Conservation (phyloP, 1,284 basidiomycete genomes). For the Heterobasidion parviporum region DNA sequence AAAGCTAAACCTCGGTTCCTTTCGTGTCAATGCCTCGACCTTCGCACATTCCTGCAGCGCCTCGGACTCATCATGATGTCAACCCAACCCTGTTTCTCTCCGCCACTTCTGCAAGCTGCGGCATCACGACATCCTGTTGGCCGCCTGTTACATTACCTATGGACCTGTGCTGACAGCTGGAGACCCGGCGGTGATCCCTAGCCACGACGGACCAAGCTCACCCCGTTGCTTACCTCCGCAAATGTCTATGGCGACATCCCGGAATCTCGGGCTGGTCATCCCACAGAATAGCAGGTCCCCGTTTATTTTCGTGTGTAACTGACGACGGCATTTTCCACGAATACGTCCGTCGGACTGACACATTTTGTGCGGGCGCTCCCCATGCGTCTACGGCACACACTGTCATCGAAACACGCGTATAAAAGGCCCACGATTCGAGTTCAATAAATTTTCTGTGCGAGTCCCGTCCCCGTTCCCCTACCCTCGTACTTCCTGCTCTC, state of each 20-base stretch:
- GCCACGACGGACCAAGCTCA: background rate
- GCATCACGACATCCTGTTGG: background rate
- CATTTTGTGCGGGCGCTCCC: background rate
- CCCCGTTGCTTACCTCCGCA: background rate
- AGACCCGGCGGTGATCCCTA: background rate
- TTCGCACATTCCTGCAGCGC: background rate
- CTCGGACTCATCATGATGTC: slow-evolving; percentile 1
- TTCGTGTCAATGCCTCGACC: background rate
- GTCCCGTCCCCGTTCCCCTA: background rate
- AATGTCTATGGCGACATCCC: background rate
- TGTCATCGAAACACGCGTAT: background rate
- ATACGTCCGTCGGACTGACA: background rate
- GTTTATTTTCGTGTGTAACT: background rate
- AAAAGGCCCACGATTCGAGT: background rate
- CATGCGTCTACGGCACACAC: background rate
- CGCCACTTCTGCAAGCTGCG: background rate
- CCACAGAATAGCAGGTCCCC: background rate
- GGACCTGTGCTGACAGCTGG: background rate
- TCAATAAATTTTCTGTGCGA: slow-evolving; percentile 3
- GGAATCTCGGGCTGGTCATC: background rate
- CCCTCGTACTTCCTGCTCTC: background rate
- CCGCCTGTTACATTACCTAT: background rate
- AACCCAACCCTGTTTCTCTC: slow-evolving; percentile 3
- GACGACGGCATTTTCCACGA: background rate
- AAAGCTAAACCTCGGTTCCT: no score